A percentile compares a stretch with the other conserved stretches of the same genome.
These are phyloP conservation scores for Skeletonema costatum DNA, from an alignment of 108 stramenopile genomes.

Conservation along the genomic window DNA sequence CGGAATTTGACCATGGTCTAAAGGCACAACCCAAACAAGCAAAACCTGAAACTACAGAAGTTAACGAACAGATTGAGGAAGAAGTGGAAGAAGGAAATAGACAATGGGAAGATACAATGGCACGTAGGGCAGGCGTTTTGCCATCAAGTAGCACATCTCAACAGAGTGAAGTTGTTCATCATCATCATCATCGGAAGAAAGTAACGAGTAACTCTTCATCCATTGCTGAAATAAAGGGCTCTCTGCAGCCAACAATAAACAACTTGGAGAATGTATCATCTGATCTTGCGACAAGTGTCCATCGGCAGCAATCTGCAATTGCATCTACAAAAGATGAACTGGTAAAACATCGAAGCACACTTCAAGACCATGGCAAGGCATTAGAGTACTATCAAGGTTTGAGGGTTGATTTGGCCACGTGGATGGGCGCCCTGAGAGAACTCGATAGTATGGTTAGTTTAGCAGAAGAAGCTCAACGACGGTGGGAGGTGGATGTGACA, in stretches of 20 bases:
- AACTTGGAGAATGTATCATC: conserved; percentile 37
- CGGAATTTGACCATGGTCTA: conserved; percentile 35
- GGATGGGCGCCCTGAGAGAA: conserved; percentile 78
- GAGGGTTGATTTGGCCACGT: conserved; percentile 59
- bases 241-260: conserved; percentile 34
- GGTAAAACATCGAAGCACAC: conserved; percentile 44
- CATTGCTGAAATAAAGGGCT: conserved; percentile 36
- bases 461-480: conserved; percentile 43
- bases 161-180: background rate
- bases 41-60: conserved; percentile 2
- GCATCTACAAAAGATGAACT: conserved; percentile 46
- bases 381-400: conserved; percentile 76
- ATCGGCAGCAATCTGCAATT: conserved; percentile 35
- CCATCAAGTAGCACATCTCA: conserved; percentile 8
- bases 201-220: conserved; percentile 3
- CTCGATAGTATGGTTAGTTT: conserved; percentile 53
- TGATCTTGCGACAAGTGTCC: conserved; percentile 34
- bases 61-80: conserved; percentile 14
- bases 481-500: conserved; percentile 47
- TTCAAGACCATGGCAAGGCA: conserved; percentile 53
- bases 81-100: conserved; percentile 34
- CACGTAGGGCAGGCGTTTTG: conserved; percentile 66
- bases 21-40: background rate
- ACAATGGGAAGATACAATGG: conserved; percentile 71
- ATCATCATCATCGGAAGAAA: conserved; percentile 5